phyloP scores from a whole-genome alignment of 2,329 filamentous ascomycete genomes.

The Lecanicillium sp. region DNA sequence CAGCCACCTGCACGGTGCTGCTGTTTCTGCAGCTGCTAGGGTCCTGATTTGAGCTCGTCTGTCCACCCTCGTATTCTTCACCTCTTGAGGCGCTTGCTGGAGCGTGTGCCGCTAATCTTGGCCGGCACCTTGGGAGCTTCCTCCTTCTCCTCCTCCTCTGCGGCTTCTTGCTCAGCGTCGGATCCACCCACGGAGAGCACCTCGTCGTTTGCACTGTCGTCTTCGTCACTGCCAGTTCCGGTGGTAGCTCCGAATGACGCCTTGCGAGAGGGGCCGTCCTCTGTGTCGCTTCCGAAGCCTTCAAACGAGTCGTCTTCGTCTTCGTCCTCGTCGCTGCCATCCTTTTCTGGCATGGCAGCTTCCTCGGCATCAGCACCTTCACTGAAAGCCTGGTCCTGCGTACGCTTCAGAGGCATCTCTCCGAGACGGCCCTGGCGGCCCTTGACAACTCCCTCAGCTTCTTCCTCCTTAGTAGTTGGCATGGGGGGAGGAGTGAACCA shows the following conservation, averaged over 20 bases:
- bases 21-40: too few species aligned
- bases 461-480: slow-evolving; percentile 58
- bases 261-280: slow-evolving; percentile 22
- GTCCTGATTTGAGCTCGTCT: too few species aligned
- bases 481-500: slow-evolving; percentile 85
- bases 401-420: slow-evolving; percentile 78
- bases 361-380: slow-evolving; percentile 23
- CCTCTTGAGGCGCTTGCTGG: slow-evolving; percentile 11
- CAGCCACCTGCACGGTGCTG: too few species aligned
- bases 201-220: slow-evolving; percentile 33
- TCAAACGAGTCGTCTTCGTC: slow-evolving; percentile 29
- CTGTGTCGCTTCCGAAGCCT: slow-evolving; percentile 27
- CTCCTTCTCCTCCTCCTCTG: slow-evolving; percentile 16
- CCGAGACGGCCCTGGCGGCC: slow-evolving; percentile 73
- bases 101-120: slow-evolving; percentile 4
- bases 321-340: slow-evolving; percentile 27
- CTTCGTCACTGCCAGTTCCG: slow-evolving; percentile 28
- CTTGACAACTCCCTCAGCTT: slow-evolving; percentile 45
- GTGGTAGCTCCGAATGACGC: slow-evolving; percentile 21
- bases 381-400: slow-evolving; percentile 30
- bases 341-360: slow-evolving; percentile 40
- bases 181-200: slow-evolving; percentile 21
- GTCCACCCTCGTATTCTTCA: slow-evolving; percentile 2
- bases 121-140: slow-evolving; percentile 4
- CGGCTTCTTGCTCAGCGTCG: slow-evolving; percentile 17